phyloP scores from a whole-genome alignment of 1,284 basidiomycete genomes.

The Heterobasidion parviporum region DNA sequence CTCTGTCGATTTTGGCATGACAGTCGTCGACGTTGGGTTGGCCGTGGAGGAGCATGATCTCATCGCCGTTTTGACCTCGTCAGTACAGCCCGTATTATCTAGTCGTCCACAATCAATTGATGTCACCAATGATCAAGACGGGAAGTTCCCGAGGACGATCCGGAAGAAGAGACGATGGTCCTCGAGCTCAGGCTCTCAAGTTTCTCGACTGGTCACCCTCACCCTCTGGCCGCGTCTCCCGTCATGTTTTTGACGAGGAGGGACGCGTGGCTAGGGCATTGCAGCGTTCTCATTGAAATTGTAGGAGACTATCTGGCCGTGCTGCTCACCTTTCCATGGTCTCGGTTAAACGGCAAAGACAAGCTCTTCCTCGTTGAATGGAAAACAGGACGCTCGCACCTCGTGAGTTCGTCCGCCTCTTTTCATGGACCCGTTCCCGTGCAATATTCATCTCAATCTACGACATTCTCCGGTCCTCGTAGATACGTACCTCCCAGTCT shows the following conservation, averaged over 20 bases:
- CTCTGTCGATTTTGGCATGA: conserved; percentile 14
- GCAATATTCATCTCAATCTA: conserved; percentile 15
- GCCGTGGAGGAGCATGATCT: conserved; percentile 37
- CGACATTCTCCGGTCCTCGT: conserved; percentile 8
- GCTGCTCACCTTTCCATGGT: conserved; percentile 23
- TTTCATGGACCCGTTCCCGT: conserved; percentile 1
- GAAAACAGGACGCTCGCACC: conserved; percentile 28
- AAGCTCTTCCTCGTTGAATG: conserved; percentile 33
- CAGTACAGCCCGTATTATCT: not conserved
- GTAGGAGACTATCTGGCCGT: conserved; percentile 41
- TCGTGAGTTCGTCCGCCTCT: conserved; percentile 19
- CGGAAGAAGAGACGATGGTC: not conserved
- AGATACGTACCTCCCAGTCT: conserved; percentile 1
- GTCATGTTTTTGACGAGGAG: conserved; percentile 21
- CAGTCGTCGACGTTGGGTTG: conserved; percentile 30
- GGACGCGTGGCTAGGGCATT: conserved; percentile 14
- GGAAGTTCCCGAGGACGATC: not conserved
- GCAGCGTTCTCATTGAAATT: conserved; percentile 35
- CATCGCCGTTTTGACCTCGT: conserved; percentile 23
- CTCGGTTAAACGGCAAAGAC: conserved; percentile 15
- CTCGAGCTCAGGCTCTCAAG: conserved; percentile 27
- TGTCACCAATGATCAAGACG: not conserved
- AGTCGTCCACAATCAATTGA: not conserved
- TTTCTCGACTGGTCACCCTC: conserved; percentile 33
- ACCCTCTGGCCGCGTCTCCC: conserved; percentile 32